These are phyloP conservation scores for Cladosporium halotolerans DNA, from an alignment of 2,329 filamentous ascomycete genomes.

Conservation along the genomic window DNA sequence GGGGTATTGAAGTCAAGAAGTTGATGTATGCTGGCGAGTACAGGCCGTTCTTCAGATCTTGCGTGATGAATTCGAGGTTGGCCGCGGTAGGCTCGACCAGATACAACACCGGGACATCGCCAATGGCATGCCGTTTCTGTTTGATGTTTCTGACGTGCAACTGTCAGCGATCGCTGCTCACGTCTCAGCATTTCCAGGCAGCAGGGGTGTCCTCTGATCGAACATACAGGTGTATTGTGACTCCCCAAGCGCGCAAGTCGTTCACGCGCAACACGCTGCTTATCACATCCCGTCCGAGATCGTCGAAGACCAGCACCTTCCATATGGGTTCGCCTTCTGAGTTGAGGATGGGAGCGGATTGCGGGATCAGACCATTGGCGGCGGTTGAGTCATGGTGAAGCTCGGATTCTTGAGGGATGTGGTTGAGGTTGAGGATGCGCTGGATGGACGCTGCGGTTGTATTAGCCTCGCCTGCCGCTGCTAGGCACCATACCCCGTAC, in stretches of 20 bases:
- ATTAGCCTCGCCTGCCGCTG: constrained; percentile 8
- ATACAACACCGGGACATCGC: constrained; percentile 93
- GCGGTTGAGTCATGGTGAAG: constrained; percentile 57
- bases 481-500: constrained; percentile 26
- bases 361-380: constrained; percentile 57
- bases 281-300: constrained; percentile 86
- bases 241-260: constrained; percentile 86
- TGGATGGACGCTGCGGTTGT: constrained; percentile 71
- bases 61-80: constrained; percentile 77
- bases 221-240: constrained; percentile 85
- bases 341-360: constrained; percentile 73
- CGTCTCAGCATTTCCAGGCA: constrained; percentile 21
- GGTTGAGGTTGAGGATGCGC: constrained; percentile 92
- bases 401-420: constrained; percentile 52
- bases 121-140: constrained; percentile 77
- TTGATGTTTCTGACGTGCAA: constrained; percentile 59
- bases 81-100: constrained; percentile 80
- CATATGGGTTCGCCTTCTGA: constrained; percentile 88
- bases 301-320: constrained; percentile 96
- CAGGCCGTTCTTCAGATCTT: constrained; percentile 76
- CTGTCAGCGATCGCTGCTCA: constrained; percentile 27
- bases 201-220: constrained; percentile 14
- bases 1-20: constrained; percentile 87
- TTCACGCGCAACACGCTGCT: constrained; percentile 92
- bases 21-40: constrained; percentile 96